These are phyloP conservation scores for Podaxis carcinomalis DNA, from an alignment of 768 basidiomycete species.

Conservation along the genomic window DNA sequence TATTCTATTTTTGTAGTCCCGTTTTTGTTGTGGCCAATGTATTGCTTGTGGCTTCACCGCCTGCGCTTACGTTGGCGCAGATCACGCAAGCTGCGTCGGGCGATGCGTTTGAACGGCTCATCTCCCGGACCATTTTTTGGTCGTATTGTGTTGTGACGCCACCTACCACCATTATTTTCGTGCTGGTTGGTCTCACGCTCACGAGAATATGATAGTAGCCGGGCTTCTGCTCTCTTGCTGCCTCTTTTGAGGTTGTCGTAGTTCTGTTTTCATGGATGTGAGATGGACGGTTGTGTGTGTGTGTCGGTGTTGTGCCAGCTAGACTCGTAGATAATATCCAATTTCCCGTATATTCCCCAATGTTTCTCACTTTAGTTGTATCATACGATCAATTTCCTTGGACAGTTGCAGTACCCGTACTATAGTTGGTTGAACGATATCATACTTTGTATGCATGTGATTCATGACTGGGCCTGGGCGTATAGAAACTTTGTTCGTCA, in stretches of 20 bases:
- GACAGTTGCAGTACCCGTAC: no score
- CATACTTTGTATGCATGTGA: no score
- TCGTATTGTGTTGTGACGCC: constrained; percentile 87
- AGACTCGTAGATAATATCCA: no score
- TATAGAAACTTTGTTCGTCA: no score
- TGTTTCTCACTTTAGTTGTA: no score
- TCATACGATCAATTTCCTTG: no score
- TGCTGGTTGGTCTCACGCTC: constrained; percentile 68
- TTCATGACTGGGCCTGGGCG: no score
- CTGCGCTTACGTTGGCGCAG: constrained; percentile 56
- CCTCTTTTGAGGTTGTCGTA: neutral
- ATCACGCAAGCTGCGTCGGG: constrained; percentile 83
- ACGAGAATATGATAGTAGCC: constrained; percentile 38
- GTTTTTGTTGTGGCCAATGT: constrained; percentile 86
- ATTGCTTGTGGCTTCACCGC: constrained; percentile 77
- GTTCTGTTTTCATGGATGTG: neutral
- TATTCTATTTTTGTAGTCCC: constrained; percentile 43
- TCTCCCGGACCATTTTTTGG: constrained; percentile 92
- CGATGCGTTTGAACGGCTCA: constrained; percentile 87
- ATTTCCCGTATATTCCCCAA: no score
- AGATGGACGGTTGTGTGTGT: no score
- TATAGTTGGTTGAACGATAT: no score
- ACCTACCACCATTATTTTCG: constrained; percentile 72
- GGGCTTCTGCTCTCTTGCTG: neutral
- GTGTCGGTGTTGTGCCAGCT: no score